Conservation (phyloP, 176 grass and related monocot genomes). For the Aechmea fasciata region DNA sequence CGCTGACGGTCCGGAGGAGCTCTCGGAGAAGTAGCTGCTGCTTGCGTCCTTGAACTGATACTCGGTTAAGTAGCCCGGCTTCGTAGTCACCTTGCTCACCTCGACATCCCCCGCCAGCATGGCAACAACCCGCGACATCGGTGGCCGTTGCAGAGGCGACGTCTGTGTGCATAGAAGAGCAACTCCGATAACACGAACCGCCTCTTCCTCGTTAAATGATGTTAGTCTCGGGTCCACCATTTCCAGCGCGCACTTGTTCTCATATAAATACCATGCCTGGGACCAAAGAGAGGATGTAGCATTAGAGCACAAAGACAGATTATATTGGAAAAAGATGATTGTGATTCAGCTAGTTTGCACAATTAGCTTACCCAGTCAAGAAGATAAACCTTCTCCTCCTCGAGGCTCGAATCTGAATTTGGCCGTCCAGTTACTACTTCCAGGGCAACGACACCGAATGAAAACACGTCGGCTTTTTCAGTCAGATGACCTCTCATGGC, state of each 20-base stretch:
- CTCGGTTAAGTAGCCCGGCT: constrained; percentile 62
- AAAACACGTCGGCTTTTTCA: constrained; percentile 70
- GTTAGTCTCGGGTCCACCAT: constrained; percentile 40
- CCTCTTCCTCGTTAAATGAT: constrained; percentile 34
- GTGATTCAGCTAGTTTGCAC: neutral
- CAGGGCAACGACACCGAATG: constrained; percentile 50
- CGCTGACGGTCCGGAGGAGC: constrained; percentile 11
- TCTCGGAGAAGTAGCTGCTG: constrained; percentile 25
- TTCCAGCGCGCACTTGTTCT: constrained; percentile 34
- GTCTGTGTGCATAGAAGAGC: constrained; percentile 57
- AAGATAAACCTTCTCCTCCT: constrained; percentile 50
- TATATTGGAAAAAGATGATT: neutral
- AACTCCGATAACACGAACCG: constrained; percentile 33
- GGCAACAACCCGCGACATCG: constrained; percentile 56
- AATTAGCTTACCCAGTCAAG: constrained; percentile 69
- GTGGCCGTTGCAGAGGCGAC: constrained; percentile 37
- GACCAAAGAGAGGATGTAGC: constrained; percentile 2
- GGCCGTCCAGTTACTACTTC: constrained; percentile 65
- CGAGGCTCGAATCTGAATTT: constrained; percentile 35
- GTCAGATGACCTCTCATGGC: constrained; percentile 85
- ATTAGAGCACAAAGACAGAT: neutral
- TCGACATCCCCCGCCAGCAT: constrained; percentile 44
- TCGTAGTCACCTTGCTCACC: constrained; percentile 24
- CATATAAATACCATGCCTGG: constrained; percentile 66
- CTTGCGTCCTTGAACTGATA: constrained; percentile 43